These are phyloP conservation scores for Cercospora nicotianae DNA, from an alignment of 2,329 filamentous ascomycete genomes.

Conservation along the genomic window DNA sequence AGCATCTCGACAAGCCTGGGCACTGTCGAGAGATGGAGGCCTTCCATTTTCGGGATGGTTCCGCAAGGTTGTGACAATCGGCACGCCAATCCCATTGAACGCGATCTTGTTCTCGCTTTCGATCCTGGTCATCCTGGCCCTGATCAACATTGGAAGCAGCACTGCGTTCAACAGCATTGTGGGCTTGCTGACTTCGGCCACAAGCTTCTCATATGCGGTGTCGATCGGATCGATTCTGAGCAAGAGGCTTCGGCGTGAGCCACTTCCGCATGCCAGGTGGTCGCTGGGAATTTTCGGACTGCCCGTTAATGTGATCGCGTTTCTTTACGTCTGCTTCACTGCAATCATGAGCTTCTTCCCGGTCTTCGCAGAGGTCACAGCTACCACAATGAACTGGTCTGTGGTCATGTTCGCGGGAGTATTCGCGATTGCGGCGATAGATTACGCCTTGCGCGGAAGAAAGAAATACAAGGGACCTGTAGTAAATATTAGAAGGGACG, in stretches of 20 bases:
- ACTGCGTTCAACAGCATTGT: conserved; percentile 45
- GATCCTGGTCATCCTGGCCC: conserved; percentile 30
- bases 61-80: conserved; percentile 12
- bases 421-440: conserved; percentile 12
- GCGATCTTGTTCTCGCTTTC: conserved; percentile 25
- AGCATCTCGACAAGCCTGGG: conserved; percentile 43
- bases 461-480: conserved; percentile 22
- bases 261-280: conserved; percentile 21
- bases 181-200: conserved; percentile 31
- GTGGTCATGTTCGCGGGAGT: conserved; percentile 25
- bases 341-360: conserved; percentile 27
- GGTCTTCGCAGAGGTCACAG: conserved; percentile 15
- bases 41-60: conserved; percentile 39
- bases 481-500: conserved; percentile 12
- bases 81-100: conserved; percentile 27
- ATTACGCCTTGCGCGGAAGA: conserved; percentile 19
- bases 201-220: conserved; percentile 19
- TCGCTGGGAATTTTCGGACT: conserved; percentile 17
- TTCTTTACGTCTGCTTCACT: conserved; percentile 15
- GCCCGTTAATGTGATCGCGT: conserved; percentile 19
- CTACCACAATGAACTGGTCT: conserved; percentile 26
- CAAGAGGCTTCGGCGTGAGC: conserved; percentile 18
- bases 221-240: conserved; percentile 22
- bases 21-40: conserved; percentile 44
- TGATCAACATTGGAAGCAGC: conserved; percentile 40